A percentile compares a stretch with the other conserved stretches of the same genome.
Conservation (phyloP, 2,329 filamentous ascomycete genomes). For the Fusarium virguliforme region DNA sequence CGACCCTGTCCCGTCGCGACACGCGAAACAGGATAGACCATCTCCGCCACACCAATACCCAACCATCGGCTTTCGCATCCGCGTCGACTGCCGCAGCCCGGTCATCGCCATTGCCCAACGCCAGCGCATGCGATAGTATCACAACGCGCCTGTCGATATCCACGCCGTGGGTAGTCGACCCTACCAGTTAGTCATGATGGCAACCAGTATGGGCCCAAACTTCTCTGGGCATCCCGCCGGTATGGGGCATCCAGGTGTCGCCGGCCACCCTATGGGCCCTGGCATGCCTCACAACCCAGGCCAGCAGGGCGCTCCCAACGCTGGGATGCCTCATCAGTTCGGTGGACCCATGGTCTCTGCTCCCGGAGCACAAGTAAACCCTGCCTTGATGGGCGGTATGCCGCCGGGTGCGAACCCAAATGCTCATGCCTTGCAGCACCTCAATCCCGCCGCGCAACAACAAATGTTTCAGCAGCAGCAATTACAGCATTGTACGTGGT, state of each 20-base stretch:
- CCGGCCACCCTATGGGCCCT: constrained; percentile 75
- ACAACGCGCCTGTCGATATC: constrained; percentile 68
- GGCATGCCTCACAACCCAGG: constrained; percentile 78
- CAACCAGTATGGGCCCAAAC: constrained; percentile 73
- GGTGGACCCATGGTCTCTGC: constrained; percentile 79
- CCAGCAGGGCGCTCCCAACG: constrained; percentile 77
- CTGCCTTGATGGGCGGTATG: constrained; percentile 84
- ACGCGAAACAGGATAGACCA: constrained; percentile 50
- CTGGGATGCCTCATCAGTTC: constrained; percentile 77
- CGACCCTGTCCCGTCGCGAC: constrained; percentile 50
- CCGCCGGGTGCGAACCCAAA: constrained; percentile 77
- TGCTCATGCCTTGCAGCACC: constrained; percentile 80
- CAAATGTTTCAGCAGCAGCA: constrained; percentile 72
- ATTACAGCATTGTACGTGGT: constrained; percentile 56
- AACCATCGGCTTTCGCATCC: constrained; percentile 41
- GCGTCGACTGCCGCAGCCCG: constrained; percentile 29
- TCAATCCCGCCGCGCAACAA: constrained; percentile 74
- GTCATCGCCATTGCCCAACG: constrained; percentile 44
- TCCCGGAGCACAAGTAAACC: constrained; percentile 80
- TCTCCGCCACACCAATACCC: constrained; percentile 35
- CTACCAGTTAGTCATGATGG: constrained; percentile 73
- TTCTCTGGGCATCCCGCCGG: constrained; percentile 78
- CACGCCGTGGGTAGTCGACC: constrained; percentile 72
- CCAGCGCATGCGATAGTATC: constrained; percentile 66
- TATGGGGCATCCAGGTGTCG: constrained; percentile 81